Conservation (phyloP, 805 yeast genomes). For the Saccharomycopsis capsularis region DNA sequence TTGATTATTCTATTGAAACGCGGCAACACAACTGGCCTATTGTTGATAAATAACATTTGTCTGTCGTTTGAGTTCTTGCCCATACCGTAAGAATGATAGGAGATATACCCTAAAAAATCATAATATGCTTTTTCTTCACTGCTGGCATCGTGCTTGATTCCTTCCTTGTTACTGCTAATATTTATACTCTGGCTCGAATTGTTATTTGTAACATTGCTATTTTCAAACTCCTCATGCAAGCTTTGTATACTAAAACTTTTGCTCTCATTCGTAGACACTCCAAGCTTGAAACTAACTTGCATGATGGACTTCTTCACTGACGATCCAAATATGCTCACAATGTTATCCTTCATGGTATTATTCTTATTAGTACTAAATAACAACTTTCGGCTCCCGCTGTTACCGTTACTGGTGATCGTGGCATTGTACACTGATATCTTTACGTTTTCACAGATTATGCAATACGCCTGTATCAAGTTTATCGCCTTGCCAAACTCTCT, state of each 20-base stretch:
- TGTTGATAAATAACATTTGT: constrained; percentile 68
- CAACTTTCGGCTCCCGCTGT: constrained; percentile 34
- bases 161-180: constrained; percentile 9
- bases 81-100: constrained; percentile 72
- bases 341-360: constrained; percentile 43
- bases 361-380: constrained; percentile 54
- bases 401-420: constrained; percentile 32
- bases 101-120: constrained; percentile 52
- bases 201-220: constrained; percentile 21
- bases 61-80: constrained; percentile 69
- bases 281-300: constrained; percentile 38
- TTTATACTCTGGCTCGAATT: background rate
- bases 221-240: background rate
- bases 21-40: constrained; percentile 62
- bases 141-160: constrained; percentile 11
- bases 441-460: constrained; percentile 50
- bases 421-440: constrained; percentile 57
- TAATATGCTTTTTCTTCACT: constrained; percentile 30
- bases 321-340: constrained; percentile 66
- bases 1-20: constrained; percentile 52
- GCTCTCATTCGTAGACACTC: constrained; percentile 24
- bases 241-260: background rate
- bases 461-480: constrained; percentile 55
- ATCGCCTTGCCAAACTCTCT: constrained; percentile 71
- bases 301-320: constrained; percentile 53